Conservation (phyloP, 768 basidiomycete species). For the Mycena venus region DNA sequence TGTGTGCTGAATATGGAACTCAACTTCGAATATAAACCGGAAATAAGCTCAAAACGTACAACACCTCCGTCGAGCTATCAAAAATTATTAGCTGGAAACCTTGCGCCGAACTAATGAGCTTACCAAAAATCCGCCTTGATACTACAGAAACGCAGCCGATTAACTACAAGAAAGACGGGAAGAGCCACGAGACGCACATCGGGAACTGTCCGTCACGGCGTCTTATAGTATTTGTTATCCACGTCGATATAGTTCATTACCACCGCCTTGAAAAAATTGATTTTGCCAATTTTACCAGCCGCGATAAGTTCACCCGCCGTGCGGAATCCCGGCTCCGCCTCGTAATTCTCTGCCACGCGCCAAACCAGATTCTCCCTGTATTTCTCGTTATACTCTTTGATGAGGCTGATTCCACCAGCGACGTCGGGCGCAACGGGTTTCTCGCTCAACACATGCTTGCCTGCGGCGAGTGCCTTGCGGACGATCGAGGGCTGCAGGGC, state of each 20-base stretch:
- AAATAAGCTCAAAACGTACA: constrained; percentile 54
- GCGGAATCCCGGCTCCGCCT: constrained; percentile 72
- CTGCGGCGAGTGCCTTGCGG: constrained; percentile 72
- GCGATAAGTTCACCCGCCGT: constrained; percentile 63
- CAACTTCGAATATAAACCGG: not conserved
- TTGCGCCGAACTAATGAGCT: constrained; percentile 42
- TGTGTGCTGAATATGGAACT: constrained; percentile 64
- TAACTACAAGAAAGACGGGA: not conserved
- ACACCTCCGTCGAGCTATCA: constrained; percentile 83
- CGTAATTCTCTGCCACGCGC: constrained; percentile 86
- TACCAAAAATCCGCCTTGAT: constrained; percentile 88
- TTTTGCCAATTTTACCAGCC: constrained; percentile 77
- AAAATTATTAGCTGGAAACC: not conserved
- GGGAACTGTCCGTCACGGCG: constrained; percentile 86
- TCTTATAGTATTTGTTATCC: constrained; percentile 83
- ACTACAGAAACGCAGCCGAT: constrained; percentile 51
- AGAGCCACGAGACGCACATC: constrained; percentile 64
- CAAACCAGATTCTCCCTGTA: constrained; percentile 81
- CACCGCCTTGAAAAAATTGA: constrained; percentile 74
- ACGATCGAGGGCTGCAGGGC: constrained; percentile 78
- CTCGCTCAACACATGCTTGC: constrained; percentile 92
- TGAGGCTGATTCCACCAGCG: constrained; percentile 70
- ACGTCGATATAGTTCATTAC: constrained; percentile 68
- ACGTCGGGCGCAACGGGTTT: constrained; percentile 88
- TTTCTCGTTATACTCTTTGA: constrained; percentile 72